Base-by-base conservation (phyloP, 306 rosid genomes). In the Hippophae tibetana region DNA sequence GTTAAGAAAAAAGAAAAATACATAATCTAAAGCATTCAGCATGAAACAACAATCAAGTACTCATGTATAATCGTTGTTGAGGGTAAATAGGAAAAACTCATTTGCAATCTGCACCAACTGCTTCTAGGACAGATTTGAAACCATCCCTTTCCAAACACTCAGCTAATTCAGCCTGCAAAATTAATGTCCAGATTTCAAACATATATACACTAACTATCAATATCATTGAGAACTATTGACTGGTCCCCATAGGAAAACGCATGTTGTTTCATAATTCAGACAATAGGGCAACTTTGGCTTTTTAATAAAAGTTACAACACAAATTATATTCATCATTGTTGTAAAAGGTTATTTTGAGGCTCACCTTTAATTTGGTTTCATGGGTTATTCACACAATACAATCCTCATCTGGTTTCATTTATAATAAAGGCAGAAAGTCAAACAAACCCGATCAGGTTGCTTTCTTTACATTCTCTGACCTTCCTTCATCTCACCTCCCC, bases 91-190 rank as follows among this genome's bases (percentile, higher is more conserved):
- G 9, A 38, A 26, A 42, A 10, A 40, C 57, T 72, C 57, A 81
- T 72, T 89, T 77, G 72, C 78, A 85, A 69, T 92, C 98, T 59
- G 95, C 93, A 56, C 98, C 98, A 60, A 92, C 86, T 61, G 98
- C 98, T 18, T 87, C 98, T 55, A 71, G 5, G 50, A 92, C 11
- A 42, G 89, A 81, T 72, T 87, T 92, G 84, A 83, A 92, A 57
- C 98, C 98, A 61, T 92, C 98, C 77, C 81, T 80, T 75, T 92
- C 98, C 66, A 92, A 72, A 84, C 96, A 87, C 46, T 78, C 82
- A 7, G 89, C 82, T 49, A 92, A 67, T 68, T 92, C 98, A 43
- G 81, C 81, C 98, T 92, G 51, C 13, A 52, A 62, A 47, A 31
- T 31, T 31, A 4, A 31, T 31, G 38, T 31, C 3, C 48, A 54